These are phyloP conservation scores for Closterium sp. DNA, from an alignment of 139 green algal genomes.

Conservation along the genomic window DNA sequence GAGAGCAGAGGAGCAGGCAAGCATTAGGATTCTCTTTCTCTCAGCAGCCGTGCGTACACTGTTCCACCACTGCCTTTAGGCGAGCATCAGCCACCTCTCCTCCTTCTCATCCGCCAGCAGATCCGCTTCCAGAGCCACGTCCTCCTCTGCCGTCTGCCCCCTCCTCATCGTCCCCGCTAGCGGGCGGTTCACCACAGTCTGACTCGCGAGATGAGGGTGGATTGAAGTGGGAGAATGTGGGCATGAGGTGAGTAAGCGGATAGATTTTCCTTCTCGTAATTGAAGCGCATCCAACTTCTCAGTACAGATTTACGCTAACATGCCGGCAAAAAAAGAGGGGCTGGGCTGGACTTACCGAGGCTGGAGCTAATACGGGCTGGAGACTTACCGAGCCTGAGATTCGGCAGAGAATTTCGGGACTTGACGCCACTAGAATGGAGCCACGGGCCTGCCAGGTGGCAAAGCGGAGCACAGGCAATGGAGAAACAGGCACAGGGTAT, in stretches of 20 bases:
- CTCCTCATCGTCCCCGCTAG: constrained; percentile 88
- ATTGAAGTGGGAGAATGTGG: neutral
- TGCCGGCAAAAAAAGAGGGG: constrained; percentile 28
- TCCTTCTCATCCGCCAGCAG: constrained; percentile 96
- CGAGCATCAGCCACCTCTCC: too few species aligned
- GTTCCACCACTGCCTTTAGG: too few species aligned
- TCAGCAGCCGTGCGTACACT: too few species aligned
- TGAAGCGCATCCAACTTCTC: constrained; percentile 78
- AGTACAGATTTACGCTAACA: constrained; percentile 68
- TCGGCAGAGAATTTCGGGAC: constrained; percentile 93
- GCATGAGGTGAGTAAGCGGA: neutral
- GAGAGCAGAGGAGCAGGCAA: neutral
- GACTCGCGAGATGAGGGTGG: neutral
- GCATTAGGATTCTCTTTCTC: neutral
- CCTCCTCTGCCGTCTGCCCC: constrained; percentile 57
- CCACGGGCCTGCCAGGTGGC: constrained; percentile 66
- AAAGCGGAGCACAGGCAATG: neutral
- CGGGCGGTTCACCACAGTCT: constrained; percentile 67
- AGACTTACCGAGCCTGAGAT: constrained; percentile 43
- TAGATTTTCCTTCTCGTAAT: neutral
- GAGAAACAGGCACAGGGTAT: neutral
- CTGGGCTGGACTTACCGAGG: neutral
- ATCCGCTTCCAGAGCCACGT: constrained; percentile 82
- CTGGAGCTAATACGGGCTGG: neutral
- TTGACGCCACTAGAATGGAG: constrained; percentile 88